Evolutionary conservation across 2,329 filamentous ascomycete species (phyloP).

Genomic region (Fusarium mexicanum): DNA sequence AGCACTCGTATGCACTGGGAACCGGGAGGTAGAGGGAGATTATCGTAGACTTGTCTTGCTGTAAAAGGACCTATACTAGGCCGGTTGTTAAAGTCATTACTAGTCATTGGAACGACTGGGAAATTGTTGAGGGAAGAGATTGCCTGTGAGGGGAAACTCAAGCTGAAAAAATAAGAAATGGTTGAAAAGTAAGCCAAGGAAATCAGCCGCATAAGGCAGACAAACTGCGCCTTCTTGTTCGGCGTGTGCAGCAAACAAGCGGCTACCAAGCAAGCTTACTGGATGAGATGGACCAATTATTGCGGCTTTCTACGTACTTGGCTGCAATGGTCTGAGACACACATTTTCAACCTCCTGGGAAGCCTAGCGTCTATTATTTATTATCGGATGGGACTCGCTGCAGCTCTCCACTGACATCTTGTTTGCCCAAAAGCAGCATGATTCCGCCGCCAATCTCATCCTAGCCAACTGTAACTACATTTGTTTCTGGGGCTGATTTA

Average conservation of each 20-base stretch:
- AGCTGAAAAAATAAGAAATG: neutral
- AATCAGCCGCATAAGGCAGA: neutral
- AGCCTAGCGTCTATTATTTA: neutral
- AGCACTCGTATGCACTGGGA: neutral
- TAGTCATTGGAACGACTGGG: neutral
- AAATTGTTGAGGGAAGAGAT: neutral
- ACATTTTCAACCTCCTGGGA: neutral
- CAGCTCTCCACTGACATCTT: neutral
- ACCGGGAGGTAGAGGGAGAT: neutral
- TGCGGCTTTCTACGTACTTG: neutral
- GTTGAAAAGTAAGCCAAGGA: neutral
- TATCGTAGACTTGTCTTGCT: neutral
- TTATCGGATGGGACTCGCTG: neutral
- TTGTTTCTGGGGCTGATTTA: neutral
- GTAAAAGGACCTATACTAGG: neutral
- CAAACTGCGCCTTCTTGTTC: neutral
- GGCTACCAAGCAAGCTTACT: neutral
- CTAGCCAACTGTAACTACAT: neutral
- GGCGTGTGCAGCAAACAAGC: neutral
- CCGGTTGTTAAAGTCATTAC: accelerated
- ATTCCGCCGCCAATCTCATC: neutral
- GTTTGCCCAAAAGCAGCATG: accelerated
- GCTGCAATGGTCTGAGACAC: neutral
- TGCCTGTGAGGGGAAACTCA: accelerated
- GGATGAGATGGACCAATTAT: accelerated